Evolutionary conservation across 805 yeast genomes (phyloP), one percentile per base, ranked within the genome.

Genomic region (Candida nanaspora): DNA sequence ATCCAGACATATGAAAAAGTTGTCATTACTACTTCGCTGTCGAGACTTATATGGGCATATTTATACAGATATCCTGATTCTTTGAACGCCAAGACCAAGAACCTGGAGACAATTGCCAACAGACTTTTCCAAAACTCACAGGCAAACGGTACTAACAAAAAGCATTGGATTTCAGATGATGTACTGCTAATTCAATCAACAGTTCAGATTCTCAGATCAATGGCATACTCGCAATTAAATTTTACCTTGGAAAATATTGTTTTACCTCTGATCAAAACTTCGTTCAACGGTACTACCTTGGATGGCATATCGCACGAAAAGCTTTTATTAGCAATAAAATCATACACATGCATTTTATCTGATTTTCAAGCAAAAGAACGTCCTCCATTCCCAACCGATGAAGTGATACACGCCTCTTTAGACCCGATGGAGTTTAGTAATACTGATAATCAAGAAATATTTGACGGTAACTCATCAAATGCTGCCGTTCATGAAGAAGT

Each of bases 31-130:
- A 76, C 77, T 0, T 80, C 89, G 41, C 62, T 82, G 3, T 72
- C 95, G 0, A 65, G 96, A 43, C 65, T 94, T 26, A 61, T 86
- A 0, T 93, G 98, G 98, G 95, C 89, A 0, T 93, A 85, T 55
- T 64, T 88, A 20, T 86, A 81, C 59, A 69, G 98, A 46, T 78
- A 88, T 48, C 76, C 95, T 0, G 98, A 94, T 49, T 83, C 97
- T 0, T 64, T 91, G 50, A 93, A 91, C 56, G 82, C 85, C 43
- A 88, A 95, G 0, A 79, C 89, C 3, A 81, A 88, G 52, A 82
- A 81, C 41, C 68, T 93, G 38, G 95, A 83, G 43, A 53, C 63
- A 2, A 62, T 93, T 27, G 78, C 82, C 42, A 72, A 74, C 4
- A 58, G 85, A 33, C 65, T 89, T 20, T 65, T 69, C 41, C 71